Conservation (phyloP, 1,139 yeast genomes). For the Kurtzmaniella quercitrusa region DNA sequence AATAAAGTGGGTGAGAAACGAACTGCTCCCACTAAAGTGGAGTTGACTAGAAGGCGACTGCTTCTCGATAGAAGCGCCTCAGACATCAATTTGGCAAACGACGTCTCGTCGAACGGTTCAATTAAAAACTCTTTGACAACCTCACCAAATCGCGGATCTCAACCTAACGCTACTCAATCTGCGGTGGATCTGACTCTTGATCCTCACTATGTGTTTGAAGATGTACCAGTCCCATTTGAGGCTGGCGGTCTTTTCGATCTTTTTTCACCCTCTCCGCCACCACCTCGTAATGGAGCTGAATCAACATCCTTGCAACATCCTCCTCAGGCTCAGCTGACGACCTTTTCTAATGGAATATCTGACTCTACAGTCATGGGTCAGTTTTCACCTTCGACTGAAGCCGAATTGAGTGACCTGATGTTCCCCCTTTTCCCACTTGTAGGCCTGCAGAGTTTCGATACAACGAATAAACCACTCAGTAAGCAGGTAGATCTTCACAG, state of each 20-base stretch:
- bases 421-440: constrained; percentile 53
- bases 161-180: neutral
- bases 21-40: constrained; percentile 4
- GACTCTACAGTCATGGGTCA: neutral
- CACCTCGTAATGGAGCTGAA: constrained; percentile 3
- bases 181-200: constrained; percentile 2
- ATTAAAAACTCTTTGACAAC: neutral
- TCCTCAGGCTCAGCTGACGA: neutral
- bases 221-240: constrained; percentile 30
- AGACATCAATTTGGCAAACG: constrained; percentile 7
- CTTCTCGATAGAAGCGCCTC: constrained; percentile 6
- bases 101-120: neutral
- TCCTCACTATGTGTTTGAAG: constrained; percentile 30
- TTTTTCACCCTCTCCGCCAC: constrained; percentile 15
- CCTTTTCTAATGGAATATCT: neutral
- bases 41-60: constrained; percentile 6
- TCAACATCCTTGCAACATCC: neutral
- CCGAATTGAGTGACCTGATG: constrained; percentile 21
- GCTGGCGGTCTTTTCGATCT: constrained; percentile 27
- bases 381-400: constrained; percentile 2
- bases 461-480: constrained; percentile 8
- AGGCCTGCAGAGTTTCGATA: constrained; percentile 42
- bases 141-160: neutral
- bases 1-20: constrained; percentile 20
- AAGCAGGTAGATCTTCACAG: constrained; percentile 1